Evolutionary conservation across 225 moss, liverwort and hornwort species (phyloP), one percentile per base, ranked within the genome.

Genomic region (Thuidium tamariscinum): DNA sequence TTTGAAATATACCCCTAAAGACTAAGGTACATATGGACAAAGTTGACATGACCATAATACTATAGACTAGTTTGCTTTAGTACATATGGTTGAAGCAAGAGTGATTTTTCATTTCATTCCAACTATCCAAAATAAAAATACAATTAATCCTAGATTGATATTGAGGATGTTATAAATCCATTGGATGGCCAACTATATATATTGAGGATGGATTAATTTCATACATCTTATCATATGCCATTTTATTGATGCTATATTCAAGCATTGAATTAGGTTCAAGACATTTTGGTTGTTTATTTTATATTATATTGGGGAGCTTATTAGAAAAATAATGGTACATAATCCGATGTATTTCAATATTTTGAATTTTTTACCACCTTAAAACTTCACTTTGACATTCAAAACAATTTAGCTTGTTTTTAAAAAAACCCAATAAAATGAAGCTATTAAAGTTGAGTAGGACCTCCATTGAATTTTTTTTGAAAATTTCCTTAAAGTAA

Each of bases 91-190:
- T 70, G 9, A 70, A 44, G 16, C 0, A 16, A 70, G 5, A 27
- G 27, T n/a, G n/a, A n/a, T n/a, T 27, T 27, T 44, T 2, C 3
- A 42, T 26, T 41, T 70, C 42, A 16, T 42, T 9, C 0, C 1
- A 1, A 14, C 1, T 26, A 3, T 9, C 42, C 2, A 41, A 42
- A 41, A 15, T 0, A 9, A 0, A 16, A 26, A 16, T 42, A 42
- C 16, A 26, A 5, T 8, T 14, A 39, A 25, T 1, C 23, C 4
- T 7, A 7, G 2, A 23, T 2, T 4, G 14, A 14, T 10, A 1
- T 4, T 1, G 0, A 41, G 3, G 8, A 11, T 1, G 0, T 10
- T 42, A 42, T 25, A 2, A 9, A 0, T 16, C 9, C 3, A 16
- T 29, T 44, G 0, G 9, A 71, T 10, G 8, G 5, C 44, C 44